Conservation (phyloP, 2,329 filamentous ascomycete genomes). For the Fusarium tjaetaba region DNA sequence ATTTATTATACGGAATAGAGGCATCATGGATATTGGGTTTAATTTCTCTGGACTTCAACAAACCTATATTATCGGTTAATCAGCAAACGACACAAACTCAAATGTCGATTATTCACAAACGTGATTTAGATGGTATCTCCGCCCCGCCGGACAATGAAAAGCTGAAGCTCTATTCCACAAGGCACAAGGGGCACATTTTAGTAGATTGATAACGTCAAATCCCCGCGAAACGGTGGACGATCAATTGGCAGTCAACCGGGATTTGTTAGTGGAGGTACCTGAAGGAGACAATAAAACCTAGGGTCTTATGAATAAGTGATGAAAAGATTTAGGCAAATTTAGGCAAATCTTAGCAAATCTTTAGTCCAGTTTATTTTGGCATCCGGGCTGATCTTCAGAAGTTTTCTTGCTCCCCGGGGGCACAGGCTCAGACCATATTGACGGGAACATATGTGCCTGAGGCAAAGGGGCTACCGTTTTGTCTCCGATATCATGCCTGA, state of each 20-base stretch:
- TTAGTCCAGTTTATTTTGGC: not conserved
- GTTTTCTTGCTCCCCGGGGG: not conserved
- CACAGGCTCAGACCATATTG: slow-evolving; percentile 36
- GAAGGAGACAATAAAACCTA: not conserved
- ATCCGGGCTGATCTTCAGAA: not conserved
- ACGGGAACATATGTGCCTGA: slow-evolving; percentile 43
- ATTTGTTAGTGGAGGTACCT: slow-evolving; percentile 21
- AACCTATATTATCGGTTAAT: not conserved
- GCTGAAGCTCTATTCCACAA: not conserved
- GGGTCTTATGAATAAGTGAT: not conserved
- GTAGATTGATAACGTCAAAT: slow-evolving; percentile 21
- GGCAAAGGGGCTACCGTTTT: slow-evolving; percentile 37
- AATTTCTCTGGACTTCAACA: not conserved
- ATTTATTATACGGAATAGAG: not conserved
- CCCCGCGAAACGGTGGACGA: slow-evolving; percentile 24
- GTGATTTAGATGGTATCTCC: not conserved
- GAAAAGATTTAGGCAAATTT: accelerated
- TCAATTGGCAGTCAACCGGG: slow-evolving; percentile 9
- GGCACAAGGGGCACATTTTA: not conserved
- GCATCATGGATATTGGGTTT: not conserved
- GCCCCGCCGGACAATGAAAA: slow-evolving; percentile 1
- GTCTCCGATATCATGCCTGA: slow-evolving; percentile 31
- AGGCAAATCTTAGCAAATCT: not conserved
- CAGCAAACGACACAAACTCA: no score
- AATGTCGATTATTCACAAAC: not conserved